Percentiles rank a stretch among this genome's conserved stretches.
These are phyloP conservation scores for Dothistroma septosporum DNA, from an alignment of 2,329 filamentous ascomycete species.

Conservation along the genomic window DNA sequence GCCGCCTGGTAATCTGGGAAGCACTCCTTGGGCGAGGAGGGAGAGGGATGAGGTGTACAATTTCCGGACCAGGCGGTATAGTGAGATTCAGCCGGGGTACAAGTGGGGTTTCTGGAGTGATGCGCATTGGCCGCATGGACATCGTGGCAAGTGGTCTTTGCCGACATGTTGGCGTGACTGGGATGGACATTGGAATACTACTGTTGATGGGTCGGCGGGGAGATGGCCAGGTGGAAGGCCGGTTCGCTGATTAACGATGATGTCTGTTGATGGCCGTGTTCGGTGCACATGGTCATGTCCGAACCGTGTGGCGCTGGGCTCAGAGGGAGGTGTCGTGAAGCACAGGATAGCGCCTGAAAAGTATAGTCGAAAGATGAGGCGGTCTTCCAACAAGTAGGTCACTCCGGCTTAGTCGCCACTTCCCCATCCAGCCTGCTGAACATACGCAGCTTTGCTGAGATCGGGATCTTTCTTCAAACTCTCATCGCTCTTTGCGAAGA, in stretches of 20 bases:
- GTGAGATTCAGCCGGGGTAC: slow-evolving; percentile 13
- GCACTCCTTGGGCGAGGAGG: slow-evolving; percentile 21
- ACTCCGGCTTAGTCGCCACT: slow-evolving; percentile 23
- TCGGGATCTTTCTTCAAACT: slow-evolving; percentile 38
- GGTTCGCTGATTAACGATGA: slow-evolving; percentile 6
- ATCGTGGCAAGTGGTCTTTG: slow-evolving; percentile 22
- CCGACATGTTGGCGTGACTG: slow-evolving; percentile 21
- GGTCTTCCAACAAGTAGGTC: too few species aligned
- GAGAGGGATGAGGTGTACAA: slow-evolving; percentile 26
- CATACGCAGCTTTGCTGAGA: slow-evolving; percentile 33
- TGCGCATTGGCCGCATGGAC: slow-evolving; percentile 27
- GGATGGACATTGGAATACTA: slow-evolving; percentile 30
- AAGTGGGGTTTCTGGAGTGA: slow-evolving; percentile 27
- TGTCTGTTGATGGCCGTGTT: not conserved
- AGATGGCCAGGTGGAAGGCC: slow-evolving; percentile 26
- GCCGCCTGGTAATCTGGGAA: slow-evolving; percentile 30
- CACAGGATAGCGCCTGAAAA: too few species aligned
- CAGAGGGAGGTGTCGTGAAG: not conserved
- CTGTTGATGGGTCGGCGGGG: slow-evolving; percentile 22
- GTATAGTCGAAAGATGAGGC: too few species aligned
- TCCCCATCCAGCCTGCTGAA: slow-evolving; percentile 40
- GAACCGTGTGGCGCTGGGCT: not conserved
- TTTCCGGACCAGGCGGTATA: slow-evolving; percentile 28
- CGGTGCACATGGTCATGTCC: not conserved
- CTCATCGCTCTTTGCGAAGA: slow-evolving; percentile 35